phyloP scores from a whole-genome alignment of 805 yeast genomes.

The Cyberlindnera lachancei region DNA sequence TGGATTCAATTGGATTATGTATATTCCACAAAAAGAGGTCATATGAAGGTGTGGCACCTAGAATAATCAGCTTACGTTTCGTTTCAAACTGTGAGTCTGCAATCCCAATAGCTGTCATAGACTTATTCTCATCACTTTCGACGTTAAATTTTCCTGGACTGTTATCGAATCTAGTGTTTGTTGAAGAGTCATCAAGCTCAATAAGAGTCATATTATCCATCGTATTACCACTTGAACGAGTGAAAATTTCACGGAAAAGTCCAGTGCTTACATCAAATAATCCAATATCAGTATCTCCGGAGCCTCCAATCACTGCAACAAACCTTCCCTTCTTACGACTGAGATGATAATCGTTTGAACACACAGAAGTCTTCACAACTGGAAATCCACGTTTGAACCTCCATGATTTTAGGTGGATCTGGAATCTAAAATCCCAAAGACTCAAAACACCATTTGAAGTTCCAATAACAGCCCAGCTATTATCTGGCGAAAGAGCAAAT shows the following conservation, averaged over 20 bases:
- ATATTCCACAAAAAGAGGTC: slow-evolving; percentile 33
- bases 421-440: slow-evolving; percentile 78
- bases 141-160: background rate
- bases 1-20: slow-evolving; percentile 23
- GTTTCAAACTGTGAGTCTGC: slow-evolving; percentile 15
- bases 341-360: slow-evolving; percentile 33
- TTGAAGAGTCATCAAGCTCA: slow-evolving; percentile 11
- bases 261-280: slow-evolving; percentile 70
- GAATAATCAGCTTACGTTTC: slow-evolving; percentile 14
- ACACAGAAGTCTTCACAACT: slow-evolving; percentile 38
- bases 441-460: slow-evolving; percentile 67
- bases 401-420: slow-evolving; percentile 53
- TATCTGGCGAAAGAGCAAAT: slow-evolving; percentile 45
- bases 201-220: slow-evolving; percentile 14
- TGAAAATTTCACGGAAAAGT: slow-evolving; percentile 43
- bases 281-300: slow-evolving; percentile 48
- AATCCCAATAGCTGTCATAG: slow-evolving; percentile 14
- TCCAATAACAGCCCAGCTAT: slow-evolving; percentile 66
- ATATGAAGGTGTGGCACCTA: slow-evolving; percentile 12
- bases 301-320: slow-evolving; percentile 63
- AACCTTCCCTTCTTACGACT: slow-evolving; percentile 31
- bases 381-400: slow-evolving; percentile 43
- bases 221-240: slow-evolving; percentile 8
- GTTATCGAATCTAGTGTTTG: slow-evolving; percentile 1
- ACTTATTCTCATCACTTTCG: slow-evolving; percentile 5